Conservation (phyloP, 1,139 yeast genomes). For the Yamadazyma siamensis region DNA sequence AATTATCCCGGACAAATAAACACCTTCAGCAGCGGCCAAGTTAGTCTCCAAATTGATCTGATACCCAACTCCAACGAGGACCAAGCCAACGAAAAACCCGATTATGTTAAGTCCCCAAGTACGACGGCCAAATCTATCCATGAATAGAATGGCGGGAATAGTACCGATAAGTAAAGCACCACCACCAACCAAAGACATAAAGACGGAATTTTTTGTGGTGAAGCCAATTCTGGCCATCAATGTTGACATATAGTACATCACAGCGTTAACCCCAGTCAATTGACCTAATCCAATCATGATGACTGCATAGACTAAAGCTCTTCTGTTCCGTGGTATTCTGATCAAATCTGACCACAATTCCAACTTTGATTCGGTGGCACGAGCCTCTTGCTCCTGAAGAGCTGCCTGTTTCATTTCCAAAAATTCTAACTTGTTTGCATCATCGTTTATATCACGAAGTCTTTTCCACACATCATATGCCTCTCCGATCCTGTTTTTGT, state of each 20-base stretch:
- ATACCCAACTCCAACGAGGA: constrained; percentile 55
- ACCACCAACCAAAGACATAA: constrained; percentile 62
- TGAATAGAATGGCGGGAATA: constrained; percentile 57
- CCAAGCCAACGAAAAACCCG: constrained; percentile 54
- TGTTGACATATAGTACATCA: constrained; percentile 54
- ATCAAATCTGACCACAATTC: constrained; percentile 47
- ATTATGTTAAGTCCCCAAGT: constrained; percentile 40
- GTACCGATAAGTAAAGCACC: constrained; percentile 58
- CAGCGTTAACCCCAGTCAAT: constrained; percentile 55
- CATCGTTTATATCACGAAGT: constrained; percentile 41
- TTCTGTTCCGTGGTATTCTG: constrained; percentile 51
- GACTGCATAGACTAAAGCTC: constrained; percentile 54
- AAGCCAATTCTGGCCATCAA: constrained; percentile 49
- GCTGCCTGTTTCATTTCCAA: constrained; percentile 41
- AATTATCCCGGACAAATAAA: constrained; percentile 57
- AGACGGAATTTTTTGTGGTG: constrained; percentile 39
- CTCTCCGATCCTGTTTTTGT: constrained; percentile 48
- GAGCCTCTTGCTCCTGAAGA: constrained; percentile 23
- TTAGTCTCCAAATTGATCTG: constrained; percentile 31
- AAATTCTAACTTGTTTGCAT: constrained; percentile 45
- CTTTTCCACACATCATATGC: constrained; percentile 55
- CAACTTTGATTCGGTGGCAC: constrained; percentile 20
- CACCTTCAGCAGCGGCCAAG: constrained; percentile 51
- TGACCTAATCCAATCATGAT: constrained; percentile 58
- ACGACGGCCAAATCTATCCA: constrained; percentile 59